Conservation (phyloP, 345 rosid species). For the Heritiera littoralis region DNA sequence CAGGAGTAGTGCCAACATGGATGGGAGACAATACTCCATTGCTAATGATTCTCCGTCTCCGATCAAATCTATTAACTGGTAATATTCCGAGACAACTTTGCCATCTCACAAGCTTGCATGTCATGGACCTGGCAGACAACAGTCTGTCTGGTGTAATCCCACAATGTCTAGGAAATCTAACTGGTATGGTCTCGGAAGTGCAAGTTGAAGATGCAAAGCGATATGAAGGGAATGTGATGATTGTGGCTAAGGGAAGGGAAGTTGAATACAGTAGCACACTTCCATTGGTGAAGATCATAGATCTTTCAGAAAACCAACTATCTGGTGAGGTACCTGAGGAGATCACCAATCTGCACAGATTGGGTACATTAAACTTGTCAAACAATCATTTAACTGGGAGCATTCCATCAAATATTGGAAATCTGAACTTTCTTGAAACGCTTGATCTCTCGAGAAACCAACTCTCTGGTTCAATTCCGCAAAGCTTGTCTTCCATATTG, state of each 20-base stretch:
- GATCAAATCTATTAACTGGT: background rate
- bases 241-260: background rate
- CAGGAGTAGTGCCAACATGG: background rate
- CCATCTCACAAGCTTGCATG: background rate
- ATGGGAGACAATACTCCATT: background rate
- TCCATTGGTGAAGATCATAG: slow-evolving; percentile 19
- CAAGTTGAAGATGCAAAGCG: background rate
- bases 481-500: slow-evolving; percentile 13
- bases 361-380: slow-evolving; percentile 16
- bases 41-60: background rate
- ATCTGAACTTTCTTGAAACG: slow-evolving; percentile 15
- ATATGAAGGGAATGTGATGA: slow-evolving; percentile 4
- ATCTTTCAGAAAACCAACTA: slow-evolving; percentile 25
- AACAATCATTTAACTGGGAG: slow-evolving; percentile 21
- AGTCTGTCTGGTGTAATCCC: background rate
- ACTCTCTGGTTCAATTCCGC: slow-evolving; percentile 31
- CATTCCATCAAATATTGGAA: slow-evolving; percentile 21
- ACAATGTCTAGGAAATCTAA: background rate
- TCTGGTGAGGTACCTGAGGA: slow-evolving; percentile 23
- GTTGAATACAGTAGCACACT: background rate
- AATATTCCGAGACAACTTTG: background rate
- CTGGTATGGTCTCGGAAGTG: background rate
- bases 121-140: background rate
- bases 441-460: slow-evolving; percentile 29
- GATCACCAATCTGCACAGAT: slow-evolving; percentile 7